A percentile compares a stretch with the other conserved stretches of the same genome.
These are phyloP conservation scores for Begonia fuchsioides DNA, from an alignment of 306 rosid genomes.

Conservation along the genomic window DNA sequence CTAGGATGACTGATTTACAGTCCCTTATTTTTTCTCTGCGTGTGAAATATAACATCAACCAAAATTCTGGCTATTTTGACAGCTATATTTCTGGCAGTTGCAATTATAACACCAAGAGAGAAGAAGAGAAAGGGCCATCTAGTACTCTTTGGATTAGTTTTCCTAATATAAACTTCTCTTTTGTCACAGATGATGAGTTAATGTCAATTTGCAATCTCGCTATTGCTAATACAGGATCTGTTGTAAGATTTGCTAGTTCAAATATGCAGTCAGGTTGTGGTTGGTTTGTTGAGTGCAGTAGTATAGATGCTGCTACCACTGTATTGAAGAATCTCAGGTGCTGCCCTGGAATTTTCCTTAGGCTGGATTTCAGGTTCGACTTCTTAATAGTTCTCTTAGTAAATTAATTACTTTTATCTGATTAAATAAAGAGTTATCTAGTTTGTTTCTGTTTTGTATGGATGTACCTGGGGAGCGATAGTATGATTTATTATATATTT, in stretches of 20 bases:
- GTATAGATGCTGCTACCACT: conserved; percentile 45
- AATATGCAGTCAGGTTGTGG: conserved; percentile 45
- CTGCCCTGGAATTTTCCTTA: conserved; percentile 64
- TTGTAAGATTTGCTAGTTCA: conserved; percentile 43
- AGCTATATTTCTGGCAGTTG: conserved; percentile 31
- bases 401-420: too few relatives aligned
- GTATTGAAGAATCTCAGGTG: conserved; percentile 45
- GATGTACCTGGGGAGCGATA: too few relatives aligned
- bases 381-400: too few relatives aligned
- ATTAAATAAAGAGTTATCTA: too few relatives aligned
- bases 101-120: conserved; percentile 24
- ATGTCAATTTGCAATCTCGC: conserved; percentile 55
- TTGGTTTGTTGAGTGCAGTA: conserved; percentile 71
- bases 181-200: conserved; percentile 54
- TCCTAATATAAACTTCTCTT: conserved; percentile 31
- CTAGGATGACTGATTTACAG: conserved; percentile 43
- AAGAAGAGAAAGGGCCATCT: conserved; percentile 43
- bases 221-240: conserved; percentile 41
- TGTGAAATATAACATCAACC: conserved; percentile 45
- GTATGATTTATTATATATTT: too few relatives aligned
- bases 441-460: too few relatives aligned
- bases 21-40: conserved; percentile 41
- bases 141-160: conserved; percentile 43
- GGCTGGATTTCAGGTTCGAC: conserved; percentile 54
- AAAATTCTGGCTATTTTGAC: conserved; percentile 33